Base-by-base conservation (phyloP, 768 basidiomycete species). In the Pholiota molesta region DNA sequence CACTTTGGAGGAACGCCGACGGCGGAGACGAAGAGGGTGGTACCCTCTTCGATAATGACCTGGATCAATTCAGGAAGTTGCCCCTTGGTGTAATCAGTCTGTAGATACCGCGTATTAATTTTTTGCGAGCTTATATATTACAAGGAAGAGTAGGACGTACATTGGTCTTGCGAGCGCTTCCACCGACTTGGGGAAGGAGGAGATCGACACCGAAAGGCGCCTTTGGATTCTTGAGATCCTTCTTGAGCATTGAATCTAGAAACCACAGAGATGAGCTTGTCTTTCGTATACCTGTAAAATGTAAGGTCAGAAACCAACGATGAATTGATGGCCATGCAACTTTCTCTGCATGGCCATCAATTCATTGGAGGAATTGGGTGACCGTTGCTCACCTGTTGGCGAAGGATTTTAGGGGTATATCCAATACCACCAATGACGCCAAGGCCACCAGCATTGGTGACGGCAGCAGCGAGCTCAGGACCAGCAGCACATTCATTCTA, bases 391-490 rank as follows among this genome's bases (percentile, higher is more conserved):
- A 92, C 92, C 81, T 94, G 94, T 67, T 84, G 79, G 47, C 89
- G 85, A 23, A 95, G 82, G 55, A 92, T 81, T 74, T 90, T 91
- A 21, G 91, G 91, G 2, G 94, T 93, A 72, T 90, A 95, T 0
- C 92, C 92, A 33, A 91, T 81, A 57, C 95, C 95, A 39, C 95
- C 95, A 63, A 98, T 94, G 55, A 97, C 94, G 64, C 95, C 95
- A 45, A 97, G 68, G 55, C 95, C 95, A 52, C 95, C 95, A 28
- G 94, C 95, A 69, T 97, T 97, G 47, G 93, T 94, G 60, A 97
- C 95, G 40, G 93, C 95, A 42, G 95, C 95, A 17, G 94, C 95
- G 26, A 96, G 86, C 73, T 95, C 94, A 17, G 95, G 82, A 6
- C 83, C 83, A 59, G 83, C 82, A 63, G 75, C 13, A 77, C 75